Evolutionary conservation across 2,329 filamentous ascomycete species (phyloP).

Genomic region (Ciborinia camelliae): DNA sequence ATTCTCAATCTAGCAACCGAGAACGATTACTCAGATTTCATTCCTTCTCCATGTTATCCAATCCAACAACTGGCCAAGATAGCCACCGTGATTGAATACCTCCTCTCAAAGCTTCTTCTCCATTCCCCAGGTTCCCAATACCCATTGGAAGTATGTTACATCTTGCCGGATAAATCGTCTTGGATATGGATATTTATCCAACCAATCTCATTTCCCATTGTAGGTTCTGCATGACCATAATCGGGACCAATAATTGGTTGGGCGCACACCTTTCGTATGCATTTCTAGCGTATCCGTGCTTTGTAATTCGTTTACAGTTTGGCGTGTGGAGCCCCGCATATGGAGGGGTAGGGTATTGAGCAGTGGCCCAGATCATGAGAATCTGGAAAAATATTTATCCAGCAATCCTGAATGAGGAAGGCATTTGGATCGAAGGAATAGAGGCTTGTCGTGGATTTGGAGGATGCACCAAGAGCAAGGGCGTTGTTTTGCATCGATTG

Average conservation of each 20-base stretch:
- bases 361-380: background rate
- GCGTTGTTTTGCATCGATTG: background rate
- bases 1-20: constrained; percentile 1
- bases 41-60: background rate
- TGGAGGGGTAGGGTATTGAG: background rate
- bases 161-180: background rate
- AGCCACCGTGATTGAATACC: background rate
- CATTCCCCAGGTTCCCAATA: constrained; percentile 7
- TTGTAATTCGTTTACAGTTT: constrained; percentile 4
- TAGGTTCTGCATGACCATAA: background rate
- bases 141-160: background rate
- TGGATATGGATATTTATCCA: background rate
- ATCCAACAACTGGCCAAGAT: constrained; percentile 1
- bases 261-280: background rate
- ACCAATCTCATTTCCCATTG: background rate
- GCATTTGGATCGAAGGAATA: background rate
- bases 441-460: background rate
- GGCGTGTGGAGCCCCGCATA: constrained; percentile 9
- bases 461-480: background rate
- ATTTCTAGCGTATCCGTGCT: background rate
- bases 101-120: background rate
- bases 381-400: constrained; percentile 3
- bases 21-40: background rate
- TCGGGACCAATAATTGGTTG: background rate
- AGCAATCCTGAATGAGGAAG: background rate